Conservation (phyloP, 352 stramenopile species). For the Aphanomyces cochlioides region DNA sequence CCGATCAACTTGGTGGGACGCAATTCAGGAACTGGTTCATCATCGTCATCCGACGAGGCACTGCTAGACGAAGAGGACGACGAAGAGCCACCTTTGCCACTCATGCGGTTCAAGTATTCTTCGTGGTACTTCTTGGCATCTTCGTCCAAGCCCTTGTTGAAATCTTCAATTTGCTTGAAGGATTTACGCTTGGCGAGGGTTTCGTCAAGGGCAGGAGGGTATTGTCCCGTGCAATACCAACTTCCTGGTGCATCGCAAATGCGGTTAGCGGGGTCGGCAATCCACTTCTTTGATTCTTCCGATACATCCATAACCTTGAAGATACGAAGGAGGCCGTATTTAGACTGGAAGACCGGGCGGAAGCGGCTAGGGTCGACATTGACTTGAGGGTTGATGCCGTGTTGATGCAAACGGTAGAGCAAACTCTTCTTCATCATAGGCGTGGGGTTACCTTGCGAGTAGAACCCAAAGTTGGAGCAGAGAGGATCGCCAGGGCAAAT, state of each 20-base stretch:
- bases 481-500: slow-evolving; percentile 63
- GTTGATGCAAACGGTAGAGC: slow-evolving; percentile 38
- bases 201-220: slow-evolving; percentile 58
- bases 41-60: background rate
- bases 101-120: slow-evolving; percentile 51
- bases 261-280: slow-evolving; percentile 46
- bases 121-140: slow-evolving; percentile 58
- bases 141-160: slow-evolving; percentile 47
- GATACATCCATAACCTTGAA: slow-evolving; percentile 71
- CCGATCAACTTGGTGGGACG: slow-evolving; percentile 18
- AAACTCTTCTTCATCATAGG: slow-evolving; percentile 48
- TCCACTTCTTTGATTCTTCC: slow-evolving; percentile 65
- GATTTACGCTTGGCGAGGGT: slow-evolving; percentile 64
- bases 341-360: slow-evolving; percentile 48
- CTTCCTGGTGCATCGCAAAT: slow-evolving; percentile 55
- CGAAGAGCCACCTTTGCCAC: background rate
- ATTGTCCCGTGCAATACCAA: slow-evolving; percentile 76
- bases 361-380: slow-evolving; percentile 33
- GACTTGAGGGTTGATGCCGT: slow-evolving; percentile 16
- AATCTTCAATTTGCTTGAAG: slow-evolving; percentile 78
- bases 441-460: slow-evolving; percentile 52
- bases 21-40: background rate
- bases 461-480: slow-evolving; percentile 65
- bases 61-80: background rate
- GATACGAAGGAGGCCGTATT: slow-evolving; percentile 64